Evolutionary conservation across 306 rosid genomes (phyloP).

Genomic region (Elaeagnus macrophylla): DNA sequence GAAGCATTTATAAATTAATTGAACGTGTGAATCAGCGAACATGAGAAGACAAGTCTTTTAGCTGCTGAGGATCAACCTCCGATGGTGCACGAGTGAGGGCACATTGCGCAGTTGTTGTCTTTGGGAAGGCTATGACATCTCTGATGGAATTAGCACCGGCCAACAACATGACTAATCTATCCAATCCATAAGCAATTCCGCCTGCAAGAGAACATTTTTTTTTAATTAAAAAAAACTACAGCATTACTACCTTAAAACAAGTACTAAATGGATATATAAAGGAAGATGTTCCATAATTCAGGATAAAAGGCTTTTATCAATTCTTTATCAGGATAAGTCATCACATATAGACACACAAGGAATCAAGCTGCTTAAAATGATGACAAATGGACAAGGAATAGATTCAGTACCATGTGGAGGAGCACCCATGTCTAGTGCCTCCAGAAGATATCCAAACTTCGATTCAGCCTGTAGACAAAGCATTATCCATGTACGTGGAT

Average conservation of each 20-base stretch:
- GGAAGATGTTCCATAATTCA: too few species aligned
- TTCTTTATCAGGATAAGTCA: too few species aligned
- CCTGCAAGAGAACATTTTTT: constrained; percentile 39
- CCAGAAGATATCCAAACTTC: constrained; percentile 88
- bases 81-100: constrained; percentile 83
- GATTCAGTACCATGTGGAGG: constrained; percentile 86
- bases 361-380: not conserved
- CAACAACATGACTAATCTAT: constrained; percentile 82
- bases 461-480: constrained; percentile 70
- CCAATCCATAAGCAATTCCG: constrained; percentile 88
- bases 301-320: too few species aligned
- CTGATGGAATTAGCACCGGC: constrained; percentile 83
- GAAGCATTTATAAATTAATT: not conserved
- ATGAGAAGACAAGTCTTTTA: constrained; percentile 48
- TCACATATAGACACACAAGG: not conserved
- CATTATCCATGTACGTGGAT: constrained; percentile 8
- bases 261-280: too few species aligned
- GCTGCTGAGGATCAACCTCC: constrained; percentile 84
- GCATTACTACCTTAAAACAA: not conserved
- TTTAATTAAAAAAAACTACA: too few species aligned
- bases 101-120: constrained; percentile 91
- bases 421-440: constrained; percentile 98
- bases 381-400: not conserved
- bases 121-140: constrained; percentile 94
- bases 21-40: constrained; percentile 7